Evolutionary conservation across 805 yeast genomes (phyloP), one percentile per base, ranked within the genome.

Genomic region (Kodamaea kakaduensis): DNA sequence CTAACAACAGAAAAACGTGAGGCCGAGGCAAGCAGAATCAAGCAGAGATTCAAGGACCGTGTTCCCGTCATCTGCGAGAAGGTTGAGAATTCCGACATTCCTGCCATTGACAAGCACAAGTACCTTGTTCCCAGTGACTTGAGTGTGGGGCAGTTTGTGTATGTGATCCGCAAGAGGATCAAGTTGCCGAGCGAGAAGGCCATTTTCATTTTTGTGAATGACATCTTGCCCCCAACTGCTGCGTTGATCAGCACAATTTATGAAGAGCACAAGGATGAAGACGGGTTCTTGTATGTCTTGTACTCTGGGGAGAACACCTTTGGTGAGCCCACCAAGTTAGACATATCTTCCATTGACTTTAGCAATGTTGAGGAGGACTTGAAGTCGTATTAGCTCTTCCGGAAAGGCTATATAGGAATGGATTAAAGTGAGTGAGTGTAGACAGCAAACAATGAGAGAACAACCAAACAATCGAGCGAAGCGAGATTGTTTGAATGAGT

Each of bases 281-380:
- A 93, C 59, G 98, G 98, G 23, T 93, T 93, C 64, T 77, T 93
- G 55, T 93, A 93, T 64, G 90, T 93, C 46, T 77, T 95, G 45
- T 90, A 90, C 67, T 85, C 96, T 5, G 97, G 98, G 32, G 98
- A 93, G 64, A 93, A 93, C 66, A 93, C 98, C 5, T 93, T 93
- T 68, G 98, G 98, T 39, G 56, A 36, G 23, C 27, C 29, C 17
- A 15, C 22, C 9, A 29, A 37, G n/a, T 36, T 38, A 36, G 43
- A 36, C 19, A 32, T 40, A 34, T 32, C 38, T 16, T 14, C 25
- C 17, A 13, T 38, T 12, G 47, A 48, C 32, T 31, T 46, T 24
- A 34, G 45, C 21, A 43, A 42, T 34, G 43, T 51, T 42, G 54
- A 51, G 37, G 43, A 27, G 29, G 39, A 36, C 19, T 37, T 33